These are phyloP conservation scores for Pistacia vera DNA, from an alignment of 345 rosid species.

Conservation along the genomic window DNA sequence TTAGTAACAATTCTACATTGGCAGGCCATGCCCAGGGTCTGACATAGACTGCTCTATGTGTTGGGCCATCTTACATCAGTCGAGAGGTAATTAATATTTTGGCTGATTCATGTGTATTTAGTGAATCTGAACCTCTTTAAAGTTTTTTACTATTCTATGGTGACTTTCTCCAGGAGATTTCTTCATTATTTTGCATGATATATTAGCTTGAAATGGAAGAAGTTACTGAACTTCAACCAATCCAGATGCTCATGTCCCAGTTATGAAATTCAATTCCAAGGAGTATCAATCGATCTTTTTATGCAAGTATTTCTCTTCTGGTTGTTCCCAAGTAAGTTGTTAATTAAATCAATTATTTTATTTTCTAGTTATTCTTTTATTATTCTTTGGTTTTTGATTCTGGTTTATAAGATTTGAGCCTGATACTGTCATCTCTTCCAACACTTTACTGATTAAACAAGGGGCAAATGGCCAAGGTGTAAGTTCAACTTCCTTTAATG, in stretches of 20 bases:
- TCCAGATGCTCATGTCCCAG: slow-evolving; percentile 99
- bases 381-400: background rate
- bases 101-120: background rate
- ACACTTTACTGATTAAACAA: background rate
- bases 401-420: background rate
- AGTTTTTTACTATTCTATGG: background rate
- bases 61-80: slow-evolving; percentile 92
- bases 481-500: background rate
- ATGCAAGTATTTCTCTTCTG: slow-evolving; percentile 79
- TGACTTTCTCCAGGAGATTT: slow-evolving; percentile 63
- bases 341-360: background rate
- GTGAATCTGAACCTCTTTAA: background rate
- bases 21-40: slow-evolving; percentile 95
- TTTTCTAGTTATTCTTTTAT: background rate
- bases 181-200: slow-evolving; percentile 71
- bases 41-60: slow-evolving; percentile 91
- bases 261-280: slow-evolving; percentile 94
- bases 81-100: slow-evolving; percentile 59
- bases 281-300: slow-evolving; percentile 89
- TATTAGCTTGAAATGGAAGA: slow-evolving; percentile 73
- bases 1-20: background rate
- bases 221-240: slow-evolving; percentile 86
- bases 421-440: background rate
- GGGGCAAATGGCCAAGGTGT: background rate
- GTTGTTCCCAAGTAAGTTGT: slow-evolving; percentile 80